phyloP scores from a whole-genome alignment of 257 asterid genomes.

The Galeopsis tetrahit region DNA sequence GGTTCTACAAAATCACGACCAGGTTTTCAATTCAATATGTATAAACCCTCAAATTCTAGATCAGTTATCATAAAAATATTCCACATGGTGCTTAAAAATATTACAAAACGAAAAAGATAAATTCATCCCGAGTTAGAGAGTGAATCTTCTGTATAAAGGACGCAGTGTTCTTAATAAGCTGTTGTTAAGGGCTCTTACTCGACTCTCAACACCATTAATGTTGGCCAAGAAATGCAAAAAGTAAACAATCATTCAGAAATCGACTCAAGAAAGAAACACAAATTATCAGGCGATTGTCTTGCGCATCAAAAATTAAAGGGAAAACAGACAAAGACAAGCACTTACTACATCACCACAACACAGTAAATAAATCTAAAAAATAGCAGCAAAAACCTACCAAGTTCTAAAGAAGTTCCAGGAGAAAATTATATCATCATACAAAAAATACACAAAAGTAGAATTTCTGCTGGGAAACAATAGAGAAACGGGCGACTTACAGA shows the following conservation, averaged over 20 bases:
- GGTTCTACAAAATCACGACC: constrained; percentile 8
- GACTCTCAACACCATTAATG: not conserved
- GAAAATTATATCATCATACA: not conserved
- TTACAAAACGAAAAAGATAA: not conserved
- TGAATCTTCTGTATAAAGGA: not conserved
- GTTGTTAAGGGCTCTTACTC: not conserved
- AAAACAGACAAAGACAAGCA: not conserved
- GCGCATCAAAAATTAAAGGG: not conserved
- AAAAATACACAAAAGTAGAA: not conserved
- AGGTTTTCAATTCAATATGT: not conserved
- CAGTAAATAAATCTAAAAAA: constrained; percentile 11
- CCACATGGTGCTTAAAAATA: not conserved
- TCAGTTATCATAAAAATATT: not conserved
- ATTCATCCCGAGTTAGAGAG: not conserved
- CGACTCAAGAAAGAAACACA: not conserved
- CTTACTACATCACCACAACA: not conserved
- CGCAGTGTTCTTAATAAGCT: not conserved
- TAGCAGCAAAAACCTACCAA: constrained; percentile 18
- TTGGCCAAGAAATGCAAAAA: not conserved
- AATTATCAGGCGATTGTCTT: not conserved
- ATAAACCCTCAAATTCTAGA: constrained; percentile 8
- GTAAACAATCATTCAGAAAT: not conserved
- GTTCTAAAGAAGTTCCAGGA: not conserved
- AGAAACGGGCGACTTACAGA: constrained; percentile 28
- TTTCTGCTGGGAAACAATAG: not conserved